Conservation (phyloP, 129 eudicot genomes). For the Artemisia annua region DNA sequence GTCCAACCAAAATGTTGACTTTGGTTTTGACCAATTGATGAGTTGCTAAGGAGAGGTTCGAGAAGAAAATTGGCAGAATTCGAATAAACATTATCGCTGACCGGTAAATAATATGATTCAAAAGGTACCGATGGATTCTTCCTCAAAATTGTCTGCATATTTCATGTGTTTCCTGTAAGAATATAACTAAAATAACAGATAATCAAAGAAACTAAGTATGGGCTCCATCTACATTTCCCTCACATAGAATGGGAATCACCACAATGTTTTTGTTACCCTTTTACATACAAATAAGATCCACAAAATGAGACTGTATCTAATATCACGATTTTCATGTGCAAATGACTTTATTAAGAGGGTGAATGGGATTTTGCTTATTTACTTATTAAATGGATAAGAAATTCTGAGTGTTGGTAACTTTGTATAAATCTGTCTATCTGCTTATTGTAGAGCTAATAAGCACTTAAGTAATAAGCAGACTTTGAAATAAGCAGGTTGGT, state of each 20-base stretch:
- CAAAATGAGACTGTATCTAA: not conserved
- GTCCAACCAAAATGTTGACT: conserved; percentile 58
- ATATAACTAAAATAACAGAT: conserved; percentile 33
- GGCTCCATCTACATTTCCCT: conserved; percentile 21
- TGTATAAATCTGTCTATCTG: too few species aligned
- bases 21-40: conserved; percentile 38
- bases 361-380: too few species aligned
- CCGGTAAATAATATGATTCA: conserved; percentile 75
- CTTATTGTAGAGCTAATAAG: too few species aligned
- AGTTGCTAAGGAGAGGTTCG: conserved; percentile 77
- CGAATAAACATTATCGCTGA: conserved; percentile 49
- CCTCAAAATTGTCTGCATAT: conserved; percentile 89
- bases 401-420: too few species aligned
- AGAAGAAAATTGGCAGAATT: conserved; percentile 61
- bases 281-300: conserved; percentile 8
- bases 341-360: conserved; percentile 8
- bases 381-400: too few species aligned
- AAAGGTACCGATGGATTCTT: conserved; percentile 59
- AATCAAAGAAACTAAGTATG: conserved; percentile 19
- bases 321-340: not conserved
- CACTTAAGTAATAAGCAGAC: too few species aligned
- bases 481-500: too few species aligned
- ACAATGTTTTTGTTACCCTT: not conserved
- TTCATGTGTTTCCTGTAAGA: conserved; percentile 44
- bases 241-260: not conserved